A percentile compares a stretch with the other conserved stretches of the same genome.
phyloP scores from a whole-genome alignment of 441 rosid species.

The Capsella rubella region DNA sequence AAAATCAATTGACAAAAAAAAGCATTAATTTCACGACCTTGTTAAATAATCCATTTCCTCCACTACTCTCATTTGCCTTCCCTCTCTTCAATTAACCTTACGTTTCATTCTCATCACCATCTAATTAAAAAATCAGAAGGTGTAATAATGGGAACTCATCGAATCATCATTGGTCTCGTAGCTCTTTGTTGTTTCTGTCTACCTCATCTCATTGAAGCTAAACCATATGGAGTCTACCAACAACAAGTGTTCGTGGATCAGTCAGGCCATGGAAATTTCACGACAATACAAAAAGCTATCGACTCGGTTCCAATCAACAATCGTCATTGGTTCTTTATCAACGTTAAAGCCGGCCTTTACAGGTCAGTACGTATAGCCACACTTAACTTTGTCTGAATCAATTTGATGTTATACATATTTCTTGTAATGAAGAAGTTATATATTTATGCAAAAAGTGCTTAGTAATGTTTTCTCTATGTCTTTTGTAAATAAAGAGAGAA shows the following conservation, averaged over 20 bases:
- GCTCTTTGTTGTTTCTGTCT: conserved; percentile 33
- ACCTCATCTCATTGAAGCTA: conserved; percentile 21
- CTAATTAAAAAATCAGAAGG: conserved; percentile 15
- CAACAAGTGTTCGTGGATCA: conserved; percentile 51
- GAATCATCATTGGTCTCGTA: conserved; percentile 6
- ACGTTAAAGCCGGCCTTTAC: conserved; percentile 60
- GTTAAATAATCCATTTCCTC: conserved; percentile 21
- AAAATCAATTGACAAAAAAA: conserved; percentile 18
- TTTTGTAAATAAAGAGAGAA: conserved; percentile 60
- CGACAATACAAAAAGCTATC: conserved; percentile 74
- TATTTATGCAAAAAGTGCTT: not conserved
- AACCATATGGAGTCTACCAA: conserved; percentile 8
- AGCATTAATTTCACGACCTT: not conserved
- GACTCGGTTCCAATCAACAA: conserved; percentile 62
- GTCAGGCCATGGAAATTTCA: conserved; percentile 62
- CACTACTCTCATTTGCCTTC: conserved; percentile 9
- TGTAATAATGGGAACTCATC: conserved; percentile 26
- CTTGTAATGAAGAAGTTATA: not conserved
- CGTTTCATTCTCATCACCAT: conserved; percentile 29
- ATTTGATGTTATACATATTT: not conserved
- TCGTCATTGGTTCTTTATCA: conserved; percentile 61
- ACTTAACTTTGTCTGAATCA: not conserved
- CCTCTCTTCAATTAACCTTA: conserved; percentile 15
- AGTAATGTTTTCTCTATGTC: not conserved
- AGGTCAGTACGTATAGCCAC: conserved; percentile 48